Base-by-base conservation (phyloP, 148 eudicot species). In the Rhododendron ovatum region DNA sequence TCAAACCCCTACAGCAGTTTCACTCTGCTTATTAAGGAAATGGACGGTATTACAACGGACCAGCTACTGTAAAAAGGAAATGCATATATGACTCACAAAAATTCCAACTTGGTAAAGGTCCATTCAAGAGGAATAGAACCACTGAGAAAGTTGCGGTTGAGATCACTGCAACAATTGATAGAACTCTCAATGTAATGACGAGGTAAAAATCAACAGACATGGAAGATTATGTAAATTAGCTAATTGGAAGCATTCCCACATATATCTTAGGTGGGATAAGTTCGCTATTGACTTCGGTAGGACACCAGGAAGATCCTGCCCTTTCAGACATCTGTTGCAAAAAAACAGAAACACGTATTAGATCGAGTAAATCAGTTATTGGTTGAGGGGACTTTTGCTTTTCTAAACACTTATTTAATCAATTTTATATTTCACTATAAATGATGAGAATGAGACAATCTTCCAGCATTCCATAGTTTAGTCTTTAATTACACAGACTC, bases 121-220 rank as follows among this genome's bases (percentile, higher is more conserved):
- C 94, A 92, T 90, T 90, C 92, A 4, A 0, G 47, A 12, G 94
- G 95, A 78, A 93, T 88, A n/a, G 89, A 82, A 67, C 95, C 95
- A 47, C 50, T 88, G 82, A 92, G 91, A 47, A 88, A 88, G 85
- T 88, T 93, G 45, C 89, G 83, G 50, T 80, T 20, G 15, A 93
- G 78, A 85, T 93, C 91, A 85, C 95, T 93, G 85, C 15, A 86
- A 82, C 9, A 59, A 74, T 28, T 20, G 80, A 55, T 11, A 33
- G 1, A 69, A 81, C 12, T 55, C 5, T 53, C 1, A 22, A 55
- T 6, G 14, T 17, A 61, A 35, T 20, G n/a, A 26, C 18, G 76
- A 0, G 17, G 14, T 33, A 48, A 78, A 77, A 47, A 39, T 20
- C 4, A 83, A 26, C 2, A 61, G 3, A 3, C 4, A 12, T 45